These are phyloP conservation scores for Knufia petricola DNA, from an alignment of 2,329 filamentous ascomycete genomes.

Conservation along the genomic window DNA sequence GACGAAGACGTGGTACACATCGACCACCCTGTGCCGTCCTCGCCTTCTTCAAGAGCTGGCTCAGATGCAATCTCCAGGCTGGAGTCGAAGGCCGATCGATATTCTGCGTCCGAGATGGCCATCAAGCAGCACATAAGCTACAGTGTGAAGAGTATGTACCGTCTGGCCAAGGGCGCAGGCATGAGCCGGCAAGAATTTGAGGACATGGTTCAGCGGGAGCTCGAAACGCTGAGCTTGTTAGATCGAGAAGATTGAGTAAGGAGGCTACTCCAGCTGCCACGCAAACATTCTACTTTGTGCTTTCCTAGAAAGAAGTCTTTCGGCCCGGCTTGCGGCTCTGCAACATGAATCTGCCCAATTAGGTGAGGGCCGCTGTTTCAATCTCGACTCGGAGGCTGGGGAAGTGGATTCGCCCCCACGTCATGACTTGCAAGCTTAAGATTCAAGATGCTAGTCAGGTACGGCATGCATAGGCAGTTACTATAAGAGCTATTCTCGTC, in stretches of 20 bases:
- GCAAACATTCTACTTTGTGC: too few relatives aligned
- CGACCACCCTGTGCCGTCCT: constrained; percentile 36
- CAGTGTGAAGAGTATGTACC: constrained; percentile 54
- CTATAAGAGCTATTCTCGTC: neutral
- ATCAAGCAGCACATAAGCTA: constrained; percentile 56
- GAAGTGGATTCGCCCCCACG: neutral
- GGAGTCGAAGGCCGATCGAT: constrained; percentile 43
- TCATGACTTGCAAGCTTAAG: constrained; percentile 3
- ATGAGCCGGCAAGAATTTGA: constrained; percentile 52
- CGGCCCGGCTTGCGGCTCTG: too few relatives aligned
- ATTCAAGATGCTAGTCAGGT: constrained; percentile 9
- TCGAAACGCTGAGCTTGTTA: constrained; percentile 48
- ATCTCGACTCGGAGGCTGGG: constrained; percentile 2
- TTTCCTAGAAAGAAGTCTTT: too few relatives aligned
- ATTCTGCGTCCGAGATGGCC: constrained; percentile 48
- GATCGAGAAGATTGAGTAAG: constrained; percentile 30
- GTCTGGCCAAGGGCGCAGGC: constrained; percentile 49
- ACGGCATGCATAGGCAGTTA: neutral
- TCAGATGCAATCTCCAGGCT: constrained; percentile 44
- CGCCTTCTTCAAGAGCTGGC: constrained; percentile 33
- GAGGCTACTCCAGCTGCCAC: too few relatives aligned
- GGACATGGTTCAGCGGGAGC: constrained; percentile 47
- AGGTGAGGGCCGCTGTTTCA: neutral
- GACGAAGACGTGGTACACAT: constrained; percentile 26
- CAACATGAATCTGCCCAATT: neutral